Conservation (phyloP, 2,329 filamentous ascomycete genomes). For the Fusarium euwallaceae region DNA sequence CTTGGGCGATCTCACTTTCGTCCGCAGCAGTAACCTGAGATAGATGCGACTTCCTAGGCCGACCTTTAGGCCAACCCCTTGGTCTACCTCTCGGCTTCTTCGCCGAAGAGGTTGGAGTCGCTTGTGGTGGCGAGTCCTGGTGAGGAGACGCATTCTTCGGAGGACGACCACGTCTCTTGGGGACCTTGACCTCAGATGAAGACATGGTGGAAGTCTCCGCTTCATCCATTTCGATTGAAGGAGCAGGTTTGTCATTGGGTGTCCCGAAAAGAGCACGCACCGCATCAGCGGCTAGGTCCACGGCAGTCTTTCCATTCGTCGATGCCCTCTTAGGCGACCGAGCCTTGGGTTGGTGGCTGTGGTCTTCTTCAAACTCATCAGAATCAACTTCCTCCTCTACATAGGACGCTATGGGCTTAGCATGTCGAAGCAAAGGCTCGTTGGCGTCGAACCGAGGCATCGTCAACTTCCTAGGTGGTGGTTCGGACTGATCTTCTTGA, state of each 20-base stretch:
- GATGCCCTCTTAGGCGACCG: conserved; percentile 15
- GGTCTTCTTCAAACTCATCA: conserved; percentile 59
- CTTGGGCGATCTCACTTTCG: background rate
- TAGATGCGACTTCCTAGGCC: conserved; percentile 46
- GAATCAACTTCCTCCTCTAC: conserved; percentile 60
- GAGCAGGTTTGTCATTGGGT: conserved; percentile 3
- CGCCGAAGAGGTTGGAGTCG: conserved; percentile 8
- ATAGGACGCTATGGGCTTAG: conserved; percentile 66
- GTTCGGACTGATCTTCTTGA: conserved; percentile 24
- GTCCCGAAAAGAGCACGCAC: conserved; percentile 48
- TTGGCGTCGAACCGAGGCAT: conserved; percentile 57
- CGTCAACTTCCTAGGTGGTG: conserved; percentile 35
- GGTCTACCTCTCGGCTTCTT: conserved; percentile 43
- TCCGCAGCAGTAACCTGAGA: conserved; percentile 24
- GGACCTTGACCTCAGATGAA: conserved; percentile 11
- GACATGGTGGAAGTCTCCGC: background rate
- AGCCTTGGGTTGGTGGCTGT: conserved; percentile 44
- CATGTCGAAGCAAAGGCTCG: conserved; percentile 64
- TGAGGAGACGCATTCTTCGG: conserved; percentile 44
- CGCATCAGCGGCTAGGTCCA: conserved; percentile 58
- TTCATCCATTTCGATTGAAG: conserved; percentile 2
- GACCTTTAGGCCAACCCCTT: conserved; percentile 45
- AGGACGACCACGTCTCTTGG: conserved; percentile 50
- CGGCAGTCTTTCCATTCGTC: conserved; percentile 39
- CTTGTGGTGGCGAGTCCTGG: background rate